Evolutionary conservation across 108 stramenopile species (phyloP), one percentile per base, ranked within the genome.

Genomic region (Chaetoceros muelleri): DNA sequence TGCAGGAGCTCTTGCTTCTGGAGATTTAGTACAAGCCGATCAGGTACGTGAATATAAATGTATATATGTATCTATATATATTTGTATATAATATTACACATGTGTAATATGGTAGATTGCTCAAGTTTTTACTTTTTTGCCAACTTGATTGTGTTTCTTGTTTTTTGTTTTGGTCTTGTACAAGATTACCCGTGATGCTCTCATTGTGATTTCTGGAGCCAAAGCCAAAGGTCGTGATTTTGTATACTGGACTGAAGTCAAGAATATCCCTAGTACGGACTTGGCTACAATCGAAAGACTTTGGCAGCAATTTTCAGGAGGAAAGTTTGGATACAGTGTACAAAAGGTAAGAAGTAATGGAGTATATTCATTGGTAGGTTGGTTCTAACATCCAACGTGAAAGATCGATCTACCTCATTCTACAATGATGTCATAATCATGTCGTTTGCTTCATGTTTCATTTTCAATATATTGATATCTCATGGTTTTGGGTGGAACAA

Each of bases 181-280:
- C 24, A 64, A 92, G 80, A 92, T 96, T 63, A 96, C 95, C 28
- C 82, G 96, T 27, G 96, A 97, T 77, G 93, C 93, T 22, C 73
- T 96, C 40, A 95, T 97, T 51, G 73, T 60, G 28, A 74, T 95
- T 30, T 87, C 94, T 24, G 96, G 96, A 27, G 77, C 81, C 48
- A 85, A 88, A 49, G 90, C 63, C 16, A 79, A 78, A 57, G 90
- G 90, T 29, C 79, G 95, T n/a, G 77, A 83, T 56, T 97, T 94
- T 70, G 96, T 97, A 23, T 97, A 97, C 70, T 97, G 87, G 66
- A 97, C 96, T 10, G 95, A 97, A 71, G 96, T 96, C 5, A 92
- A 95, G 68, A 65, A 76, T 46, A 95, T 96, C 46, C 93, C 88
- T 5, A 72, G 62, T 46, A 91, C 78, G 18, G 96, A 96, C 65